Conservation (phyloP, 1,284 basidiomycete species). For the Taiwanofungus camphoratus region DNA sequence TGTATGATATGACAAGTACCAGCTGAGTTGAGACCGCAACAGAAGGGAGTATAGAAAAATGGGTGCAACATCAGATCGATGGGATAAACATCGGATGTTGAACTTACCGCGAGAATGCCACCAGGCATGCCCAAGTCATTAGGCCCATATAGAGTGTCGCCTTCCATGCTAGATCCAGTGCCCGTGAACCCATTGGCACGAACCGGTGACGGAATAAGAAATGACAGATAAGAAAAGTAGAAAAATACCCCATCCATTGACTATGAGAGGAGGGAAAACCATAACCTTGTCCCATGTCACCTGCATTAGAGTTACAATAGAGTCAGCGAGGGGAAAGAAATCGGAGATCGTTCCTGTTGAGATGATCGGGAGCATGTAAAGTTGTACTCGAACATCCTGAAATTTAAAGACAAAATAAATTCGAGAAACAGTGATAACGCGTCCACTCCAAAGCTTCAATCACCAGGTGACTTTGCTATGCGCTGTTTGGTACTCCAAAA, state of each 20-base stretch:
- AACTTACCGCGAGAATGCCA: constrained; percentile 75
- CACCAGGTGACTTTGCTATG: no score
- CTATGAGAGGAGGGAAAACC: constrained; percentile 87
- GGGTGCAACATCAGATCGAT: background rate
- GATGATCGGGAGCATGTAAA: no score
- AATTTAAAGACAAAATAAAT: no score
- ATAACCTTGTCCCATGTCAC: constrained; percentile 66
- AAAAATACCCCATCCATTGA: constrained; percentile 87
- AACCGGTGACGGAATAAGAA: constrained; percentile 68
- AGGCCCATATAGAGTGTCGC: constrained; percentile 45
- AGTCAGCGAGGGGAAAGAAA: background rate
- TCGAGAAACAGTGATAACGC: no score
- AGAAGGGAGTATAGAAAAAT: background rate
- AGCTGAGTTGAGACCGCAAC: constrained; percentile 34
- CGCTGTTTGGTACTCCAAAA: no score
- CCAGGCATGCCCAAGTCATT: constrained; percentile 48
- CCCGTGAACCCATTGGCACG: constrained; percentile 40
- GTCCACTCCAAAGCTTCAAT: no score
- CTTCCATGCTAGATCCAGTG: constrained; percentile 48
- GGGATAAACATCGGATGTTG: background rate
- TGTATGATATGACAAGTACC: constrained; percentile 72
- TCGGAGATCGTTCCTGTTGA: background rate
- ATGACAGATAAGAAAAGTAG: constrained; percentile 71
- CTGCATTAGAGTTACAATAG: constrained; percentile 26
- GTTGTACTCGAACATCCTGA: no score